Evolutionary conservation across 257 asterid species (phyloP).

Genomic region (Nicotiana sylvestris): DNA sequence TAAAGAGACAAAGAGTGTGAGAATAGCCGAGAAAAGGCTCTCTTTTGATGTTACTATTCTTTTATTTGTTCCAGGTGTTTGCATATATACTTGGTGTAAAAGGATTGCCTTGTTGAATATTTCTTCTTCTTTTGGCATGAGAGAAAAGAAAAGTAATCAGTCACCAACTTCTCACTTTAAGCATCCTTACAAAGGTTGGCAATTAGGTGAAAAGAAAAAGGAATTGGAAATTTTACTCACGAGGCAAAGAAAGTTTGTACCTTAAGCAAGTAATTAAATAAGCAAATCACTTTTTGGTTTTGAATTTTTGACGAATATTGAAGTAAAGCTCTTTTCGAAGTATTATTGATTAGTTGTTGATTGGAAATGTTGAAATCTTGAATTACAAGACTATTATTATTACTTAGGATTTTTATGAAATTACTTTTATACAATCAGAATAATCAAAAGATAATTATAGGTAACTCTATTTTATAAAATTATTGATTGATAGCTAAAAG

Average conservation of each 20-base stretch:
- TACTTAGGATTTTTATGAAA: no score
- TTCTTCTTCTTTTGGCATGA: conserved; percentile 1
- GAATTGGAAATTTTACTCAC: background rate
- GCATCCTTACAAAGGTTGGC: conserved; percentile 25
- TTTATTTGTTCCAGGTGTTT: background rate
- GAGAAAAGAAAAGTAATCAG: conserved; percentile 28
- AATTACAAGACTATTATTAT: background rate
- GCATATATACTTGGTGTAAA: background rate
- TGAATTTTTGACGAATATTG: background rate
- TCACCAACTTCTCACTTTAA: conserved; percentile 32
- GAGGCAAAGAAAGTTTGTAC: background rate
- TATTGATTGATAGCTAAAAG: no score
- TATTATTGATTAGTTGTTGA: background rate
- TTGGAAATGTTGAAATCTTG: background rate
- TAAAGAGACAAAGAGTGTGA: conserved; percentile 20
- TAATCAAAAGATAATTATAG: no score
- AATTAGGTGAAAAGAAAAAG: background rate
- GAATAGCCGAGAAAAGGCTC: conserved; percentile 3
- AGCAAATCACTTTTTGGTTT: background rate
- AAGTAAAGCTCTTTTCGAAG: background rate
- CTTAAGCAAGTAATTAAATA: background rate
- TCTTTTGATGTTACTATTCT: conserved; percentile 14
- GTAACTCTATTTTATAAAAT: no score
- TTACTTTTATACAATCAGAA: no score
- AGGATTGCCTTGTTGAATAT: background rate